These are phyloP conservation scores for Volutella citrinella DNA, from an alignment of 2,329 filamentous ascomycete species.

Conservation along the genomic window DNA sequence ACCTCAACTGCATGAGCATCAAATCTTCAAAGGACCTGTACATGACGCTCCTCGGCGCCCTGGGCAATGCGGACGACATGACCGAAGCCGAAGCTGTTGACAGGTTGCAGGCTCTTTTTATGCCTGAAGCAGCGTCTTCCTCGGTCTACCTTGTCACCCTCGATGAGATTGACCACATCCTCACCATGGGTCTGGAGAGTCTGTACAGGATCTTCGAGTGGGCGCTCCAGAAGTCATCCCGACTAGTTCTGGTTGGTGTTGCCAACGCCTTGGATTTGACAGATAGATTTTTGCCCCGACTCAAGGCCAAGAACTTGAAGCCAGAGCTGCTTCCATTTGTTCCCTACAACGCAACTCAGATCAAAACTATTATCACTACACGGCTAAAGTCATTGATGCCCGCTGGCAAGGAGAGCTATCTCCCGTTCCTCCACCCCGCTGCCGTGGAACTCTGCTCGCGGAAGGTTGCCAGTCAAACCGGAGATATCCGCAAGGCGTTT, in stretches of 20 bases:
- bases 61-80: slow-evolving; percentile 56
- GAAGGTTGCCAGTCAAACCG: slow-evolving; percentile 91
- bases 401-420: slow-evolving; percentile 52
- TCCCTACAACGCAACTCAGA: slow-evolving; percentile 84
- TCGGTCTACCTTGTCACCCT: slow-evolving; percentile 78
- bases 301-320: slow-evolving; percentile 90
- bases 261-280: slow-evolving; percentile 95
- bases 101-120: slow-evolving; percentile 68
- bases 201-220: slow-evolving; percentile 96
- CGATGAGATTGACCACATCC: slow-evolving; percentile 92
- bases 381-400: slow-evolving; percentile 76
- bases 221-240: slow-evolving; percentile 79
- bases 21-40: slow-evolving; percentile 86
- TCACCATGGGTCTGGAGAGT: slow-evolving; percentile 84
- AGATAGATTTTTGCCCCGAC: slow-evolving; percentile 86
- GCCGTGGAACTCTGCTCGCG: slow-evolving; percentile 92
- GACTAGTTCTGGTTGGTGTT: slow-evolving; percentile 83
- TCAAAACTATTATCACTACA: slow-evolving; percentile 80
- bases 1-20: slow-evolving; percentile 97
- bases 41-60: slow-evolving; percentile 69
- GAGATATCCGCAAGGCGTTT: slow-evolving; percentile 91
- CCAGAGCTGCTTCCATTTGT: slow-evolving; percentile 87
- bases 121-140: slow-evolving; percentile 54
- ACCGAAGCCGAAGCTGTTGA: slow-evolving; percentile 65
- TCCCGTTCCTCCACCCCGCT: slow-evolving; percentile 90